Base-by-base conservation (phyloP, 306 rosid species). In the Parietaria judaica region DNA sequence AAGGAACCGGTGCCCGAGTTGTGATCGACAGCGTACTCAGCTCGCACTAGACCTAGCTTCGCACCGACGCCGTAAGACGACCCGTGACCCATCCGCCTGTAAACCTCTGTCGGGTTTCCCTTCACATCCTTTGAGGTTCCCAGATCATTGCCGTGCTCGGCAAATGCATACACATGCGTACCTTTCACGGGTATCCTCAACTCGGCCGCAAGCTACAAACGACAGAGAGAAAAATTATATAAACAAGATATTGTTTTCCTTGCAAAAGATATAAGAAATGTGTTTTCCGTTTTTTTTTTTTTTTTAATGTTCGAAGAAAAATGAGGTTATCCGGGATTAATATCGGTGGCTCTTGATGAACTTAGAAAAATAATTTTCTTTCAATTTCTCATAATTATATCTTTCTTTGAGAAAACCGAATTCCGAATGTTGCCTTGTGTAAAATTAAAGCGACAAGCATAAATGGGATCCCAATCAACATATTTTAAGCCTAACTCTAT, bases 81-180 rank as follows among this genome's bases (percentile, higher is more conserved):
- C 5, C 99, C 99, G 0, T 79, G 80, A 51, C 99, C 99, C 85
- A 80, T 69, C 73, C 95, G 81, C 82, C 99, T 66, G 68, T 88
- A 94, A 11, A 86, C 94, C 80, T 88, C 95, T 1, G 99, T 86
- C 6, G 97, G 99, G 72, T 94, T 94, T 54, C 99, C 99, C 70
- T 82, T 88, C 43, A 94, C 89, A 61, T 76, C 74, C 84, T 88
- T 94, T 15, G 99, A 94, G 16, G 87, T 88, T 64, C 99, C 95
- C 2, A 94, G 89, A 71, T 94, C 99, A 66, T 86, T 86, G 6
- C 97, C 99, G 54, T 92, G 97, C 48, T 92, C 99, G 14, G 81
- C 97, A 68, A 88, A 94, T 7, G 85, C 95, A 81, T 84, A 94
- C 17, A 81, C 84, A 45, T 88, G 94, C 2, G 95, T 83, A 4